Conservation (phyloP, 306 rosid genomes). For the Macrotyloma uniflorum region DNA sequence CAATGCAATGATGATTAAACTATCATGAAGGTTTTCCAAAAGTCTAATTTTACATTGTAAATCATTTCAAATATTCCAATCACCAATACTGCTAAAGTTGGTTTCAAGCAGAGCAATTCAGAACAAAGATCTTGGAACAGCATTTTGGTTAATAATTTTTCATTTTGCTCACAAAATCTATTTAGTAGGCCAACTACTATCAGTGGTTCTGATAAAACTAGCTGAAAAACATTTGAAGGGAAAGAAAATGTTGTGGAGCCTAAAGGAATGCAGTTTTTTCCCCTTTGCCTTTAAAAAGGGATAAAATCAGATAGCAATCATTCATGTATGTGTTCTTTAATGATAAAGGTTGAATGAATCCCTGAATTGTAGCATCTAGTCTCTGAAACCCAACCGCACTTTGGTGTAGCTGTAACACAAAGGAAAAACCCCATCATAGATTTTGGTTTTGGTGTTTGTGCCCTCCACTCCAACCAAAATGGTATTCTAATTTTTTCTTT, state of each 20-base stretch:
- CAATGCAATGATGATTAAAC: background rate
- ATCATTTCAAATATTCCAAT: background rate
- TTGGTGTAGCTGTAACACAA: constrained; percentile 47
- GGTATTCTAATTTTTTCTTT: background rate
- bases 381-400: constrained; percentile 49
- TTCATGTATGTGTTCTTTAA: constrained; percentile 28
- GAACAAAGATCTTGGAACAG: background rate
- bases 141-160: background rate
- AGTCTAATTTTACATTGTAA: background rate
- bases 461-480: constrained; percentile 51
- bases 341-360: constrained; percentile 41
- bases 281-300: constrained; percentile 35
- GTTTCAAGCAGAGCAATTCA: background rate
- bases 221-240: constrained; percentile 19
- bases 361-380: constrained; percentile 51
- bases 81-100: constrained; percentile 5
- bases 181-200: constrained; percentile 6
- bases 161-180: constrained; percentile 1
- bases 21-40: background rate
- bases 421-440: constrained; percentile 52
- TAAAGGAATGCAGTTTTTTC: constrained; percentile 29
- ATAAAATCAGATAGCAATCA: constrained; percentile 35
- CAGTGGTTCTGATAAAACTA: constrained; percentile 41
- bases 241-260: constrained; percentile 16
- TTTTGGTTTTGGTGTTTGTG: constrained; percentile 45